Base-by-base conservation (phyloP, 1,284 basidiomycete species). In the Cryptococcus amylolentus region DNA sequence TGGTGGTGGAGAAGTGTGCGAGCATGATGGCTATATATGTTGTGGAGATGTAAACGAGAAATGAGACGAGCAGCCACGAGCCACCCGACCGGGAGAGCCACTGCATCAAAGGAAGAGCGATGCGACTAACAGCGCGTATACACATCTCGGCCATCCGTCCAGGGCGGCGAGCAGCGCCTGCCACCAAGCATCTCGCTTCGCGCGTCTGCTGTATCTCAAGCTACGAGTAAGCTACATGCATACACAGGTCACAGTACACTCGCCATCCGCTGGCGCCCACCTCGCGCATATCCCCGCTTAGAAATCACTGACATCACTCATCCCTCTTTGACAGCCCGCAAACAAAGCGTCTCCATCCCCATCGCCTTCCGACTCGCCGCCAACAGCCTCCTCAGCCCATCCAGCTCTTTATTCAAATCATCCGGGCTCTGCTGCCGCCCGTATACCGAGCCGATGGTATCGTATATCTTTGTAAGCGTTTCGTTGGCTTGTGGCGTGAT, bases 371-470 rank as follows among this genome's bases (percentile, higher is more conserved):
- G 82, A 50, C 89, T 88, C 57, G 93, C 89, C 45, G 87, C 84
- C 56, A 98, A 79, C 26, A 89, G 92, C 78, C 87, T 88, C 80
- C 94, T 94, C 51, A 98, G 88, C 7, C 86, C 86, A 66, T 97
- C 93, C 49, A 98, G 81, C 69, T 94, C 89, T n/a, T 80, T 81
- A 73, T 91, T 88, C 55, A 91, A 79, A 65, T 88, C 88, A 75
- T 91, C 88, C 65, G 71, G 55, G 47, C 60, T 40, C 65, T 69
- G 69, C 52, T 65, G 90, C 44, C 89, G 85, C 28, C 86, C 83
- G 77, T 98, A 98, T 27, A 90, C 88, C 72, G 90, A 85, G 23
- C 91, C 93, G 67, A 99, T 97, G 66, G 88, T 91, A 71, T 88
- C 89, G 80, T 98, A 99, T 39, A 98, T 83, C 57, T 93, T 87